Percentiles rank a stretch among this genome's conserved stretches.
Evolutionary conservation across 2,329 filamentous ascomycete genomes (phyloP).

Genomic region (Pezicula radicicola): DNA sequence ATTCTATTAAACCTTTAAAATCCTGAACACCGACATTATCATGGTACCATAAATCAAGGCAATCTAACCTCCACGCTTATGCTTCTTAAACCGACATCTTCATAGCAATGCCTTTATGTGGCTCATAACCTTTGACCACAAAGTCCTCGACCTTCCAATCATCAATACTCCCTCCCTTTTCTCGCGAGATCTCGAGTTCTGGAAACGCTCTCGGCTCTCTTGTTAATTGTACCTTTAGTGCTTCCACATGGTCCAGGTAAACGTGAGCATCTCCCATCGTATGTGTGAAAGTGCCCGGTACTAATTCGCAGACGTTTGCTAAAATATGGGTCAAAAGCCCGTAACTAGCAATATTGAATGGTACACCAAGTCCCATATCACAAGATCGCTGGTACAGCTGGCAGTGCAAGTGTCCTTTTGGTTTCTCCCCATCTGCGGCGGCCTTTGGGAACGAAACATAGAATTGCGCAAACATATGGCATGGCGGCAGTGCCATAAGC

Average conservation of each 20-base stretch:
- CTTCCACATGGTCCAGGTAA: conserved; percentile 89
- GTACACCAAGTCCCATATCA: conserved; percentile 95
- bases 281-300: conserved; percentile 85
- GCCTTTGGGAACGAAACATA: conserved; percentile 37
- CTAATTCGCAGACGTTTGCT: conserved; percentile 78
- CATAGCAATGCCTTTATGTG: conserved; percentile 91
- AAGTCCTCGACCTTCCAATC: conserved; percentile 90
- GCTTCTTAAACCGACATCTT: conserved; percentile 80
- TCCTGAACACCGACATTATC: not conserved
- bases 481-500: conserved; percentile 90
- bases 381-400: conserved; percentile 91
- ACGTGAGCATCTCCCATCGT: conserved; percentile 99
- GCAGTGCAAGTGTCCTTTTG: conserved; percentile 74
- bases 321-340: conserved; percentile 94
- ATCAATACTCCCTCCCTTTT: conserved; percentile 74
- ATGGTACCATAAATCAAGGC: not conserved
- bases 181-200: conserved; percentile 66
- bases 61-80: no score
- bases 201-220: conserved; percentile 82
- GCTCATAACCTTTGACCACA: conserved; percentile 81
- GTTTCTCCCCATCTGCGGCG: conserved; percentile 28
- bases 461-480: conserved; percentile 97
- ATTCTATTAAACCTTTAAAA: not conserved
- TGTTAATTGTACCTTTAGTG: conserved; percentile 75
- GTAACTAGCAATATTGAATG: conserved; percentile 97